A percentile compares a stretch with the other conserved stretches of the same genome.
Evolutionary conservation across 768 basidiomycete genomes (phyloP).

Genomic region (Sporobolomyces phaffii): DNA sequence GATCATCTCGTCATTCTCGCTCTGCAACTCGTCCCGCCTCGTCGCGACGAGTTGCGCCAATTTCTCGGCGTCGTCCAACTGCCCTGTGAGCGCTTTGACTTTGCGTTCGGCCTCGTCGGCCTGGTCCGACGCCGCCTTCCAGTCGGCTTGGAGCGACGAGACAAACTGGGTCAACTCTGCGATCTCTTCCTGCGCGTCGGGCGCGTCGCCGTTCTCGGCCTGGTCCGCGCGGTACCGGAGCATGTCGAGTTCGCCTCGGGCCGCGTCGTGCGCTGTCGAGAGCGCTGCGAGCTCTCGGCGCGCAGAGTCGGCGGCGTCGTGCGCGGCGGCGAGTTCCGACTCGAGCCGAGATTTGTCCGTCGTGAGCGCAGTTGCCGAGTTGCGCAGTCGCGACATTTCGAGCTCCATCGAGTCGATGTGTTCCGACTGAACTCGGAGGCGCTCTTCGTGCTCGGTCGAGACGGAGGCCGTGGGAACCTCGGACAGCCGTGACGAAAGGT

Average conservation of each 20-base stretch:
- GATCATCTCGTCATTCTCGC: slow-evolving; percentile 65
- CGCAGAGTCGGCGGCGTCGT: slow-evolving; percentile 6
- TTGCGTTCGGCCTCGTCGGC: slow-evolving; percentile 5
- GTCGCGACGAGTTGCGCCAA: background rate
- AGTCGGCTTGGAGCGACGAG: slow-evolving; percentile 5
- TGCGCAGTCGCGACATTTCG: slow-evolving; percentile 5
- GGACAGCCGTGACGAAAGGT: background rate
- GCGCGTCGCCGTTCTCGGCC: slow-evolving; percentile 45
- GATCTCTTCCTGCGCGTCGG: slow-evolving; percentile 6
- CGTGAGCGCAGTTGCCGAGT: background rate
- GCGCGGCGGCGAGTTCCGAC: background rate
- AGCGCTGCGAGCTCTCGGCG: background rate
- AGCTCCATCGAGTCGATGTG: slow-evolving; percentile 13
- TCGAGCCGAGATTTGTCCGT: slow-evolving; percentile 1
- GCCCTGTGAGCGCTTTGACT: background rate
- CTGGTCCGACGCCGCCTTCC: slow-evolving; percentile 11
- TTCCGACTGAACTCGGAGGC: background rate
- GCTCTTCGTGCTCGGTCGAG: slow-evolving; percentile 12
- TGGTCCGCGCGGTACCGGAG: slow-evolving; percentile 66
- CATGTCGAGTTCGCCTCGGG: slow-evolving; percentile 61
- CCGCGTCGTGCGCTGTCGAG: slow-evolving; percentile 47
- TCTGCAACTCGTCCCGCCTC: slow-evolving; percentile 57
- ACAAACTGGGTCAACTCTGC: slow-evolving; percentile 11
- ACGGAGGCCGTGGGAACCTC: slow-evolving; percentile 3
- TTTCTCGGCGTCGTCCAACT: background rate